These are phyloP conservation scores for Arabis hirsuta DNA, from an alignment of 345 rosid species.

Conservation along the genomic window DNA sequence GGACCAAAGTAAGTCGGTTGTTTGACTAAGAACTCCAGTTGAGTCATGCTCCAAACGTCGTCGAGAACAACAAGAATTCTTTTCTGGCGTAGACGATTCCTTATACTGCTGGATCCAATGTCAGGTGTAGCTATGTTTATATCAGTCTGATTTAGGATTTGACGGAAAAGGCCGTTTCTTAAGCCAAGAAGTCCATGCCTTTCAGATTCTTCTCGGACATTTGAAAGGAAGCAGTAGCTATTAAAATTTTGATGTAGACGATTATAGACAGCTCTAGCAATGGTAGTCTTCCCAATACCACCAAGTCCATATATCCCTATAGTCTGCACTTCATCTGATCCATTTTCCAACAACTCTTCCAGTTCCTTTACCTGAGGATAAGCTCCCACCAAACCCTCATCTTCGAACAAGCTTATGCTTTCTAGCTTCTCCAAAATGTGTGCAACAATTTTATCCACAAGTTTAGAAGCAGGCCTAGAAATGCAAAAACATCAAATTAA, in stretches of 20 bases:
- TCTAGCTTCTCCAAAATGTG: conserved; percentile 15
- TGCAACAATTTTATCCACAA: conserved; percentile 26
- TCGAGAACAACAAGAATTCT: conserved; percentile 36
- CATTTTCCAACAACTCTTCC: conserved; percentile 7
- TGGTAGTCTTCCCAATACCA: conserved; percentile 54
- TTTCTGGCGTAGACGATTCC: conserved; percentile 14
- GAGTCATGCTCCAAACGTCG: neutral
- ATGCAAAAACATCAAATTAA: neutral
- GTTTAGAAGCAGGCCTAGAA: conserved; percentile 30
- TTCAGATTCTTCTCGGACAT: conserved; percentile 40
- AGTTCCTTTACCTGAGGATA: conserved; percentile 23
- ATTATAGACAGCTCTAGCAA: conserved; percentile 46
- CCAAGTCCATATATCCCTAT: conserved; percentile 50
- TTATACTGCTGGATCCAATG: conserved; percentile 3
- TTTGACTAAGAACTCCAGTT: conserved; percentile 23
- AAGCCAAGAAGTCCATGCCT: neutral
- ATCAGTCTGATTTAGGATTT: neutral
- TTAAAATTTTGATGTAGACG: conserved; percentile 37
- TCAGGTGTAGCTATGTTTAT: neutral
- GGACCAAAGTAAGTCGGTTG: conserved; percentile 14
- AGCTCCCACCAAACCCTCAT: conserved; percentile 38
- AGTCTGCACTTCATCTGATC: conserved; percentile 13
- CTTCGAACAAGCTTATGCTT: neutral
- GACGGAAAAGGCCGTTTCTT: conserved; percentile 12
- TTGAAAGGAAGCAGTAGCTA: conserved; percentile 42